Evolutionary conservation across 2,329 filamentous ascomycete genomes (phyloP).

Genomic region (Sporothrix humicola): DNA sequence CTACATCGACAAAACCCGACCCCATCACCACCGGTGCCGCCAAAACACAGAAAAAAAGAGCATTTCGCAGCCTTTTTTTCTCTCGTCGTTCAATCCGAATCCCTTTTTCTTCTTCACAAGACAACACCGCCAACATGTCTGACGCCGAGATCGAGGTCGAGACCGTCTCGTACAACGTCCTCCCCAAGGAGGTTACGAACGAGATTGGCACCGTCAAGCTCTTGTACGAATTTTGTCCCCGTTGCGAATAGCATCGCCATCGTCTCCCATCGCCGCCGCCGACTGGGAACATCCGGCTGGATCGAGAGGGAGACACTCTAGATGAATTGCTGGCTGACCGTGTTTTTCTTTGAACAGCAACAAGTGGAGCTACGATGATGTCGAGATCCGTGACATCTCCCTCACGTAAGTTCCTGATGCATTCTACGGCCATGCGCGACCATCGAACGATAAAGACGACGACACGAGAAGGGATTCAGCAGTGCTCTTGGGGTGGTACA

Average conservation of each 20-base stretch:
- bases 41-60: conserved; percentile 32
- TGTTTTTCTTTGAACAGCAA: conserved; percentile 47
- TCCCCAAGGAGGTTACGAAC: conserved; percentile 89
- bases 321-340: conserved; percentile 29
- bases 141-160: conserved; percentile 96
- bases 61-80: conserved; percentile 29
- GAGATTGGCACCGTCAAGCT: conserved; percentile 94
- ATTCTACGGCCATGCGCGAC: conserved; percentile 31
- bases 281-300: not conserved
- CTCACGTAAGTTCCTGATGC: conserved; percentile 77
- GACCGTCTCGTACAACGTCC: conserved; percentile 73
- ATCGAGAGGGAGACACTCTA: not conserved
- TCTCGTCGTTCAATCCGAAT: conserved; percentile 23
- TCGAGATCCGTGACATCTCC: conserved; percentile 99
- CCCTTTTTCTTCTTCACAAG: conserved; percentile 39
- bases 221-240: conserved; percentile 54
- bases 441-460: conserved; percentile 2
- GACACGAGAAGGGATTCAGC: not conserved
- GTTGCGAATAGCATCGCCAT: not conserved
- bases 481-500: not conserved
- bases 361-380: conserved; percentile 97
- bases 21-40: conserved; percentile 32
- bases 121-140: conserved; percentile 70
- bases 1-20: conserved; percentile 23
- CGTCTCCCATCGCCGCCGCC: not conserved